phyloP scores from a whole-genome alignment of 2,329 filamentous ascomycete genomes.

The Alternaria gaisen region DNA sequence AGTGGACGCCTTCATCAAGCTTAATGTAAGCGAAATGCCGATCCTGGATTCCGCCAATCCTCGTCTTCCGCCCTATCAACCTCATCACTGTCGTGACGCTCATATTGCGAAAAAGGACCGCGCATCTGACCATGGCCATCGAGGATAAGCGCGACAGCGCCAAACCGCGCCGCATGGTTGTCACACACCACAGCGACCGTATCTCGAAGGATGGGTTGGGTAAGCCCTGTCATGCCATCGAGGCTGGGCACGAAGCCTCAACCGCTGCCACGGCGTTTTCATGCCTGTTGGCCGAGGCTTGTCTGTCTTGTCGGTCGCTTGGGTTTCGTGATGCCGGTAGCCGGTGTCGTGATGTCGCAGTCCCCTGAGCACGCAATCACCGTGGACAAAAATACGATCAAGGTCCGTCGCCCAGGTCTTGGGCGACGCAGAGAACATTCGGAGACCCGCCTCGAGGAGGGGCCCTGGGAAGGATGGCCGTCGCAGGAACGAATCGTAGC shows the following conservation, averaged over 20 bases:
- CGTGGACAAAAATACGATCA: not conserved
- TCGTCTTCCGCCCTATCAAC: slow-evolving; percentile 12
- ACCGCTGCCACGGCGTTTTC: slow-evolving; percentile 13
- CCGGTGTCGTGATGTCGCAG: slow-evolving; percentile 1
- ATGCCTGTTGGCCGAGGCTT: slow-evolving; percentile 8
- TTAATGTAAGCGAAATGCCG: slow-evolving; percentile 14
- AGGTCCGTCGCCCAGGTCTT: slow-evolving; percentile 9
- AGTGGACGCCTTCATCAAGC: slow-evolving; percentile 7
- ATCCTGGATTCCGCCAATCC: slow-evolving; percentile 14
- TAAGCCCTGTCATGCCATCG: slow-evolving; percentile 2
- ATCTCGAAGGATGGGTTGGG: slow-evolving; percentile 8
- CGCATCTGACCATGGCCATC: slow-evolving; percentile 1
- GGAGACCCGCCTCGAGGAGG: slow-evolving; percentile 1
- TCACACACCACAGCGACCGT: not conserved
- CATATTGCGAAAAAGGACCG: slow-evolving; percentile 2
- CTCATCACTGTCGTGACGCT: slow-evolving; percentile 3
- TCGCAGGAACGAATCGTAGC: slow-evolving; percentile 8
- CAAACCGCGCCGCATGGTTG: not conserved
- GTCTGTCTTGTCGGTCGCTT: not conserved
- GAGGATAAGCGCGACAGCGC: slow-evolving; percentile 5
- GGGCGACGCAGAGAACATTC: slow-evolving; percentile 5
- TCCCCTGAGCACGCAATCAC: slow-evolving; percentile 6
- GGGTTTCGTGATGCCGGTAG: not conserved
- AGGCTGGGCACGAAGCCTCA: slow-evolving; percentile 12
- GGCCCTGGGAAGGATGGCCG: not conserved